Conservation (phyloP, 352 stramenopile genomes). For the Globisporangium uncinulatum region DNA sequence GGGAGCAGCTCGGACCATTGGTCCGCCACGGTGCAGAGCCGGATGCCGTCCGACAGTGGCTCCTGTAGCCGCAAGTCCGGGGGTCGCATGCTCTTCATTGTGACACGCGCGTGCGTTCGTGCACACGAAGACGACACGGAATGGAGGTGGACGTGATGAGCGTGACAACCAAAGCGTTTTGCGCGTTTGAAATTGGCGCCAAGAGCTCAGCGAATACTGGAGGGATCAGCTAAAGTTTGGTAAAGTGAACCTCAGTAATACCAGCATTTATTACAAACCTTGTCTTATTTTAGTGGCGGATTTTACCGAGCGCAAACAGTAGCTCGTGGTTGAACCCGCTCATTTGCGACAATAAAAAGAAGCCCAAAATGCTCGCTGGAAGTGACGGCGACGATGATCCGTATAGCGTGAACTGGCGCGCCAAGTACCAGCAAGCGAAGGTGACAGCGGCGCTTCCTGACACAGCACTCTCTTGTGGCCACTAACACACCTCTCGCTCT, state of each 20-base stretch:
- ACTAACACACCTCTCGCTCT: not conserved
- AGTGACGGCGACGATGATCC: slow-evolving; percentile 8
- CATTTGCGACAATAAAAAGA: not conserved
- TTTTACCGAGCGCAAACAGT: too few relatives aligned
- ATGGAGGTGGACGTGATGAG: not conserved
- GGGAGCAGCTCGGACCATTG: slow-evolving; percentile 73
- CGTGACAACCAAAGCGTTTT: slow-evolving; percentile 1
- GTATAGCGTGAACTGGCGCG: slow-evolving; percentile 18
- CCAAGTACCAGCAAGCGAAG: slow-evolving; percentile 42
- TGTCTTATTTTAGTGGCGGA: not conserved
- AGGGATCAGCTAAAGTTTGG: too few relatives aligned
- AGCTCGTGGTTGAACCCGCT: too few relatives aligned
- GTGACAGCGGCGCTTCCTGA: slow-evolving; percentile 6
- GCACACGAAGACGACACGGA: not conserved
- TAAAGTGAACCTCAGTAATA: not conserved
- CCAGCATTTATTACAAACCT: not conserved
- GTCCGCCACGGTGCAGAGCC: slow-evolving; percentile 58
- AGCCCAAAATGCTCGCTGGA: not conserved
- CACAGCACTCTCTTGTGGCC: too few relatives aligned
- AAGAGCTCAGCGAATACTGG: not conserved
- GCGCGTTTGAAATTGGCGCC: not conserved
- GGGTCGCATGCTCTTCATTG: slow-evolving; percentile 71
- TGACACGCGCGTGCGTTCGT: not conserved
- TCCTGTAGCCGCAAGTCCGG: slow-evolving; percentile 38
- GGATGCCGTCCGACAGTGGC: slow-evolving; percentile 47